Base-by-base conservation (phyloP, 2,329 filamentous ascomycete genomes). In the Thermothelomyces thermophilus region DNA sequence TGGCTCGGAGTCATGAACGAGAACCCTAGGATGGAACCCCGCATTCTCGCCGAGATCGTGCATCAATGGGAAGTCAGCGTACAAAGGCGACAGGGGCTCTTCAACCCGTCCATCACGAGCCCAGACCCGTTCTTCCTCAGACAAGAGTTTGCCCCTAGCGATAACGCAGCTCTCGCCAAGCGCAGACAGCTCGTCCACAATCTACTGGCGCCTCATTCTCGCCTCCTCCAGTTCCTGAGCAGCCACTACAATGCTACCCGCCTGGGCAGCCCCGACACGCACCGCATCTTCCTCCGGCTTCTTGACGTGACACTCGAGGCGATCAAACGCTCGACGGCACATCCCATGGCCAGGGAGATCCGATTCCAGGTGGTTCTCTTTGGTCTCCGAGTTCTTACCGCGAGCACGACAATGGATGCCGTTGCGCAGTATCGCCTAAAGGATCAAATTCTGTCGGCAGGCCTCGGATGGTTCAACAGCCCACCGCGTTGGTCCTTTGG, bases 1-100 rank as follows among this genome's bases (percentile, higher is more conserved):
- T 99, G 93, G 93, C 82, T 96, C 53, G 93, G 93, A 22, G 87
- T 97, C 13, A 94, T 97, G 62, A 93, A 97, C 61, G 93, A 98
- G 66, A 97, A 95, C 62, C 87, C 90, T 2, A 79, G 80, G 49
- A 84, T 96, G 68, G 90, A 95, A 66, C 80, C 91, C 8, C 83
- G 90, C 53, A 82, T 99, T 49, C 70, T 98, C 28, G 83, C 83
- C 46, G 89, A 95, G 64, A 87, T 97, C 60, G 85, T 86, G 9
- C 86, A 93, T 63, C 87, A 91, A 56, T 98, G 91, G 88, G 91
- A 97, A 66, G 75, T 78, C 50, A 93, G 86, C 3, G 83, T 96
- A 40, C 79, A 87, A 51, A 83, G 80, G 59, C 82, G 80, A 55
- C 77, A 85, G 46, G 93, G 93, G 10, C 76, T 97, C 19, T 98